Evolutionary conservation across 148 eudicot species (phyloP), one percentile per base, ranked within the genome.

Genomic region (Arctostaphylos glauca): DNA sequence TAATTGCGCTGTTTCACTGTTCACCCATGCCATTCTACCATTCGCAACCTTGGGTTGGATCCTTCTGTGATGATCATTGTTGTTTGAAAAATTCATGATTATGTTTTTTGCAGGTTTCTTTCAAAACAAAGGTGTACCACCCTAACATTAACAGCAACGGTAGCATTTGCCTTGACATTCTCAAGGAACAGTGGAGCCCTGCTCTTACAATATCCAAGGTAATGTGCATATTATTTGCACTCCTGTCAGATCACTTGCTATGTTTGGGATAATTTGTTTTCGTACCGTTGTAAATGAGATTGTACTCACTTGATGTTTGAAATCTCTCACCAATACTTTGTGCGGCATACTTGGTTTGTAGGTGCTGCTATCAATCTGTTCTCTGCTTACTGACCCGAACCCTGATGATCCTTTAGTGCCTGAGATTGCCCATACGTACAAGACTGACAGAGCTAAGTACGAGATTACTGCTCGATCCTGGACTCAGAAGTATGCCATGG

Each of bases 401-500:
- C 90, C 90, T 8, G 90, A 88, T 81, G 90, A 88, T 81, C 90
- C 90, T 76, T 78, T 88, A 19, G 90, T 88, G 76, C 90, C 90
- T 19, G 90, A 88, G 83, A 88, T 88, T 78, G 90, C 90, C 77
- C 89, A 88, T 83, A 84, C 81, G 84, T 88, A 88, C 89, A 88
- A 88, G 87, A 86, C 88, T 50, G 90, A 88, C 78, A 84, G 86
- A 76, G 86, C 76, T 52, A 88, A 88, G 86, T 88, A 88, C 7
- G 90, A 88, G 81, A 83, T 84, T 19, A 88, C 90, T 72, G 90
- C 90, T n/a, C 89, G 90, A 18, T 82, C 90, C 56, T 88, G 90
- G 90, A 88, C 90, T 80, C 90, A 88, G 86, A 88, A 88, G 62
- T 88, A 88, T 74, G 90, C 90, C 14, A 88, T 88, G 90, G 80